These are phyloP conservation scores for Fulvia fulva DNA, from an alignment of 2,329 filamentous ascomycete genomes.

Conservation along the genomic window DNA sequence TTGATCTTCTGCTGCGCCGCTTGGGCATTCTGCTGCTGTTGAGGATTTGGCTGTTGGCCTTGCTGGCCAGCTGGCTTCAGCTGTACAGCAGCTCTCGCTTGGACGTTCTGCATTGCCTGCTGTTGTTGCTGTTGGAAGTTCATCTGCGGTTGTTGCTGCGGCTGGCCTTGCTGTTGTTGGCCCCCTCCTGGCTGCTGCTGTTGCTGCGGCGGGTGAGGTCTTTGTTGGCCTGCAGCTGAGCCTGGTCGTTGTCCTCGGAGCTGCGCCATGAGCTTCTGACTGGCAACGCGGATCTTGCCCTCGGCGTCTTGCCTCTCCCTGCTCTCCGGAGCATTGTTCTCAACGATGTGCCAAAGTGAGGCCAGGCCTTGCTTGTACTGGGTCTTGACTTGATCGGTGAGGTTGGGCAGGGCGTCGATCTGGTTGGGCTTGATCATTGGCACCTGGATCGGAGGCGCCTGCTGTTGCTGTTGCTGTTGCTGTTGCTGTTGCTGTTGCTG, in stretches of 20 bases:
- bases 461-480: background rate
- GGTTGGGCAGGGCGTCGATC: slow-evolving; percentile 50
- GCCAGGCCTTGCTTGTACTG: slow-evolving; percentile 53
- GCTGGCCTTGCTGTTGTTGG: slow-evolving; percentile 14
- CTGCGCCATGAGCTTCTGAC: slow-evolving; percentile 43
- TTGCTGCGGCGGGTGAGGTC: slow-evolving; percentile 2
- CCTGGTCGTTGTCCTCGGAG: slow-evolving; percentile 17
- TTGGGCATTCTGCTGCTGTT: slow-evolving; percentile 4
- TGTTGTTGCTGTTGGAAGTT: slow-evolving; percentile 14
- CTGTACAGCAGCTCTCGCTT: slow-evolving; percentile 13
- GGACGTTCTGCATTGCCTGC: slow-evolving; percentile 8
- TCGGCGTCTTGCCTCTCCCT: slow-evolving; percentile 49
- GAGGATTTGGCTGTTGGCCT: slow-evolving; percentile 19
- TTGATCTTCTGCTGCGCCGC: slow-evolving; percentile 12
- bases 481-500: too few species aligned
- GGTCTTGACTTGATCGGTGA: slow-evolving; percentile 53
- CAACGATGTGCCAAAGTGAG: slow-evolving; percentile 52
- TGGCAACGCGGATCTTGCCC: slow-evolving; percentile 46
- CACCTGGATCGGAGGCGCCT: slow-evolving; percentile 1
- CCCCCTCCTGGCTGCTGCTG: slow-evolving; percentile 2
- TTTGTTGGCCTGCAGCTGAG: slow-evolving; percentile 18
- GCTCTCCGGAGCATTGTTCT: slow-evolving; percentile 46
- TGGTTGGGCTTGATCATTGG: slow-evolving; percentile 49
- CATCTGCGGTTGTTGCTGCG: slow-evolving; percentile 16
- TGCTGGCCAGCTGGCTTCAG: background rate